Evolutionary conservation across 1,284 basidiomycete genomes (phyloP), one percentile per base, ranked within the genome.

Genomic region (Leccinum glutinopallens): DNA sequence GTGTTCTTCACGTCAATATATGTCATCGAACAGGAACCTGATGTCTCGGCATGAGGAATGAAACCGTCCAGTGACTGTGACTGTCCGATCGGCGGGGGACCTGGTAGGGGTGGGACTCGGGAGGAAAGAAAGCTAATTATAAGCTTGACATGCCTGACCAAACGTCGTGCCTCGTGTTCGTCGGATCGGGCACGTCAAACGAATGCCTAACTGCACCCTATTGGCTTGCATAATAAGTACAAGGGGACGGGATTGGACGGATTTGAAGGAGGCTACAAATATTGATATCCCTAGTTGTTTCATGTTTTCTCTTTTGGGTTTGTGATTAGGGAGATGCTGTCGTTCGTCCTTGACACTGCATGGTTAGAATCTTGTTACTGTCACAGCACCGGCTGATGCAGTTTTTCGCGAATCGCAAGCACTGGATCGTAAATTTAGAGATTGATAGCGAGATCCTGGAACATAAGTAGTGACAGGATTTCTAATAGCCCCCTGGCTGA

Each of bases 1-100:
- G 19, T 49, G 19, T 65, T 49, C 53, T 41, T 65, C 22, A 67
- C 66, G 58, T 67, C 62, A 15, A 17, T 67, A 46, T 62, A 22
- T 49, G 19, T 62, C 39, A 51, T 67, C 13, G 66, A 62, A 37
- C 66, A 61, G 25, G 66, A 59, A 15, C 57, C 29, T 15, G 53
- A 56, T 4, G 15, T 8, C 15, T 43, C 49, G 56, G 35, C 22
- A 8, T 59, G 46, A 65, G 22, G 54, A 55, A 39, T 8, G 13
- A 22, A 3, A 35, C 29, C 17, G 13, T 12, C 19, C 13, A 15
- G 3, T 41, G 39, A 41, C 51, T 19, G 51, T 25, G 13, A 22
- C 49, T 51, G 10, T 49, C 46, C 46, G 2, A 54, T 19, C 22
- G 22, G 13, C 22, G 39, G 29, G 29, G 29, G 55, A 32, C 13